phyloP scores from a whole-genome alignment of 2,329 filamentous ascomycete genomes.

The Cercospora zeae-maydis region DNA sequence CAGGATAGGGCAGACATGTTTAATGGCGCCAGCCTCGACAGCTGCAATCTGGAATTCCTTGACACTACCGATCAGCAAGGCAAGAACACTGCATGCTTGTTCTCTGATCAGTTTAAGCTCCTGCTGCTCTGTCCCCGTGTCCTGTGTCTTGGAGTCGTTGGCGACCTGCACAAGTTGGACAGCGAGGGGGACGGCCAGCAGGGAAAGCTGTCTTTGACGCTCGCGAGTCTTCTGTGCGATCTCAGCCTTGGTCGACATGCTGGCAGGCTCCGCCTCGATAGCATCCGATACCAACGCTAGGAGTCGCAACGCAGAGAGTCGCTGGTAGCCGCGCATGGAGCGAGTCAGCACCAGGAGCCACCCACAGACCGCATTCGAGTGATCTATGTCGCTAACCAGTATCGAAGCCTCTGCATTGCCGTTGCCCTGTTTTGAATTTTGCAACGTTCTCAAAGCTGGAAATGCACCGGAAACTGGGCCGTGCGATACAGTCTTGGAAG shows the following conservation, averaged over 20 bases:
- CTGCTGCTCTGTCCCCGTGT: constrained; percentile 29
- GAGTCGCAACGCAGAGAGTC: constrained; percentile 43
- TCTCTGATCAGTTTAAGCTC: constrained; percentile 57
- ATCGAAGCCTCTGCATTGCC: constrained; percentile 14
- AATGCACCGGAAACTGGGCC: constrained; percentile 41
- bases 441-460: constrained; percentile 41
- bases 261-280: constrained; percentile 35
- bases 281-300: constrained; percentile 37
- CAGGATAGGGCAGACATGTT: constrained; percentile 59
- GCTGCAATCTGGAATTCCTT: constrained; percentile 77
- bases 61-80: constrained; percentile 73
- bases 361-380: constrained; percentile 46
- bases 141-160: constrained; percentile 18
- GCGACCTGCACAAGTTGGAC: constrained; percentile 47
- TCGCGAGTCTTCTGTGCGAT: constrained; percentile 36
- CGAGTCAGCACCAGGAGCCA: constrained; percentile 48
- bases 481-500: constrained; percentile 34
- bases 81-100: constrained; percentile 70
- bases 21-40: constrained; percentile 64
- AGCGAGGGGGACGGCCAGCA: constrained; percentile 47
- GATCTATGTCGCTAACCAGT: constrained; percentile 37
- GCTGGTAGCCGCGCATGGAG: constrained; percentile 40
- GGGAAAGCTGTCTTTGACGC: constrained; percentile 43
- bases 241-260: constrained; percentile 35
- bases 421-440: constrained; percentile 19